These are phyloP conservation scores for Karstenula rhodostoma DNA, from an alignment of 2,329 filamentous ascomycete genomes.

Conservation along the genomic window DNA sequence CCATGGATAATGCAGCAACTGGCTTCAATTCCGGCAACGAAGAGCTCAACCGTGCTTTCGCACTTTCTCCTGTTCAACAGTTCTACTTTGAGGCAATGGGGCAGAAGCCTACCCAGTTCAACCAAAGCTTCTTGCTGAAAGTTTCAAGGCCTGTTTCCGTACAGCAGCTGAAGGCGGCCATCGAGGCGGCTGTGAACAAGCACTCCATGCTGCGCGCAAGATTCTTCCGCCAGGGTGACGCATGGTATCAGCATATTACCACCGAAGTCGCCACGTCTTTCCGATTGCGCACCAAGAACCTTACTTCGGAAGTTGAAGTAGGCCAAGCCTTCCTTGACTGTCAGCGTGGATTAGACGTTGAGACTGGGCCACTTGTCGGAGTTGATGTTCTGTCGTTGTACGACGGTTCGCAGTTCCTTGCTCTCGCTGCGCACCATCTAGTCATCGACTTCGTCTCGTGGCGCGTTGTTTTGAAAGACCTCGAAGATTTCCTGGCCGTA, in stretches of 20 bases:
- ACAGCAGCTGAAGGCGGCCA: slow-evolving; percentile 30
- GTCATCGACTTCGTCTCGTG: slow-evolving; percentile 54
- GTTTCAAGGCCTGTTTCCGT: slow-evolving; percentile 31
- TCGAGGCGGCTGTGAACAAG: slow-evolving; percentile 21
- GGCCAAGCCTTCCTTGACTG: neutral
- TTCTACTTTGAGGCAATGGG: slow-evolving; percentile 19
- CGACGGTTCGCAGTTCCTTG: slow-evolving; percentile 17
- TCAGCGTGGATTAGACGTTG: neutral
- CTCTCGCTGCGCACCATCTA: slow-evolving; percentile 38
- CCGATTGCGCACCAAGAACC: neutral
- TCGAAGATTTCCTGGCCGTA: slow-evolving; percentile 34
- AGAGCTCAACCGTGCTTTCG: slow-evolving; percentile 19
- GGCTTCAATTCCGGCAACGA: neutral
- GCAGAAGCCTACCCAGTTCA: slow-evolving; percentile 23
- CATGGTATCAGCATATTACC: slow-evolving; percentile 5
- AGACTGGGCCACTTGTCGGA: neutral
- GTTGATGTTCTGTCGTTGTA: neutral
- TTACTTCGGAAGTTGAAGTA: neutral
- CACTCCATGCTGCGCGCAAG: slow-evolving; percentile 32
- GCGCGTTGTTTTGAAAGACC: slow-evolving; percentile 51
- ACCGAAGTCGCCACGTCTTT: neutral
- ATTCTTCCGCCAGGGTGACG: slow-evolving; percentile 13
- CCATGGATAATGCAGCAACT: neutral
- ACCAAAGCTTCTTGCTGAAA: slow-evolving; percentile 51
- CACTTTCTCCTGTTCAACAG: slow-evolving; percentile 30